A percentile compares a stretch with the other conserved stretches of the same genome.
phyloP scores from a whole-genome alignment of 1,284 basidiomycete genomes.

The Ganoderma resinaceum region DNA sequence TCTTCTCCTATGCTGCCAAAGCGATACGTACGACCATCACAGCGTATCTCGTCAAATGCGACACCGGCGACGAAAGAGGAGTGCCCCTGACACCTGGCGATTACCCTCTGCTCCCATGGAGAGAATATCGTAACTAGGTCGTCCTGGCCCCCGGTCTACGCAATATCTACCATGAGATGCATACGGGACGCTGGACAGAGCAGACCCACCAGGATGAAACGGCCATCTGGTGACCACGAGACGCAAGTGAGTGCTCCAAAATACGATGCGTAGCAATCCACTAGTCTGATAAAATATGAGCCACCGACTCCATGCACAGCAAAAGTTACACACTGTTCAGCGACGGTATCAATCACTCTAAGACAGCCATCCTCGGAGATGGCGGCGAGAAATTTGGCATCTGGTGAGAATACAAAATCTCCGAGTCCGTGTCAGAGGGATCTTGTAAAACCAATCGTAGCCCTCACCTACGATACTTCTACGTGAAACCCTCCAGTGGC shows the following conservation, averaged over 20 bases:
- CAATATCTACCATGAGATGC: background rate
- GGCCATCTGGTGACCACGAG: constrained; percentile 94
- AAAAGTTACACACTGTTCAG: constrained; percentile 71
- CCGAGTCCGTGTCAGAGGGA: constrained; percentile 10
- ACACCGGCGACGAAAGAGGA: constrained; percentile 92
- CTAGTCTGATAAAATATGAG: constrained; percentile 57
- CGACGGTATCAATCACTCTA: constrained; percentile 84
- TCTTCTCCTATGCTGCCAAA: constrained; percentile 96
- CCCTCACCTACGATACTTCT: constrained; percentile 76
- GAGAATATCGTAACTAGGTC: constrained; percentile 94
- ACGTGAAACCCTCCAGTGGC: constrained; percentile 81
- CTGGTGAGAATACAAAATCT: constrained; percentile 93
- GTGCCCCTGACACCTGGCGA: constrained; percentile 98
- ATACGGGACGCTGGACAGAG: background rate
- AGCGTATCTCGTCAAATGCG: constrained; percentile 88
- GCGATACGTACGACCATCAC: constrained; percentile 87
- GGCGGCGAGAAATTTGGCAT: constrained; percentile 85
- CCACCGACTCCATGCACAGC: constrained; percentile 14
- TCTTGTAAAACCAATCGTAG: background rate
- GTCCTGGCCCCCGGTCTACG: constrained; percentile 86
- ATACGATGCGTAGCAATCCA: constrained; percentile 92
- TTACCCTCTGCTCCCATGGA: constrained; percentile 88
- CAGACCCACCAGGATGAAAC: constrained; percentile 81
- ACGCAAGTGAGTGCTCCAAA: constrained; percentile 91
- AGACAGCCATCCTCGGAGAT: constrained; percentile 91